These are phyloP conservation scores for Malassezia yamatoensis DNA, from an alignment of 1,284 basidiomycete genomes.

Conservation along the genomic window DNA sequence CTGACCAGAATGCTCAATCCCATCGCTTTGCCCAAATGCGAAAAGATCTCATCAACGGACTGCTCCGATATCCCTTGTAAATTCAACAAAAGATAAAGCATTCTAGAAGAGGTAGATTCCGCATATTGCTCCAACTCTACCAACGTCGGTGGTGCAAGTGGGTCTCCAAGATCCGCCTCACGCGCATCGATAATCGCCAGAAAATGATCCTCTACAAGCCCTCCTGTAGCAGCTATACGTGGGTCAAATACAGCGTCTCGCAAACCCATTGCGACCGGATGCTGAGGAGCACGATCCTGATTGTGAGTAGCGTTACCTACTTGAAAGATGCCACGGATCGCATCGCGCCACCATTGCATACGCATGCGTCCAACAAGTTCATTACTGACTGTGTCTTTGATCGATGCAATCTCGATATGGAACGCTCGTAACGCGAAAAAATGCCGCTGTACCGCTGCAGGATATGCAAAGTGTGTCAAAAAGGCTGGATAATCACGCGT, in stretches of 20 bases:
- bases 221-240: conserved; percentile 22
- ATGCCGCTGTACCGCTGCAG: conserved; percentile 30
- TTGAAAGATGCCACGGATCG: conserved; percentile 29
- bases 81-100: conserved; percentile 31
- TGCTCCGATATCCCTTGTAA: conserved; percentile 31
- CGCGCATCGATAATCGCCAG: conserved; percentile 39
- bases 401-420: conserved; percentile 36
- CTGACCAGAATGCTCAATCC: conserved; percentile 32
- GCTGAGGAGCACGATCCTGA: conserved; percentile 32
- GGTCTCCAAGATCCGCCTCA: conserved; percentile 36
- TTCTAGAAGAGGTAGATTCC: conserved; percentile 39
- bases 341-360: conserved; percentile 46
- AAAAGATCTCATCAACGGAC: conserved; percentile 36
- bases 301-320: conserved; percentile 5
- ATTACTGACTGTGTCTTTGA: conserved; percentile 40
- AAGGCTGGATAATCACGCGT: conserved; percentile 33
- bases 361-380: conserved; percentile 43
- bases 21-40: conserved; percentile 44
- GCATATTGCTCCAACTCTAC: conserved; percentile 34
- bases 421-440: conserved; percentile 42
- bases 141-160: conserved; percentile 32
- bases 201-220: conserved; percentile 43
- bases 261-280: conserved; percentile 38
- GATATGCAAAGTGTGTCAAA: conserved; percentile 39
- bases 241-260: conserved; percentile 39